Conservation (phyloP, 2,329 filamentous ascomycete species). For the Xylaria polymorpha region DNA sequence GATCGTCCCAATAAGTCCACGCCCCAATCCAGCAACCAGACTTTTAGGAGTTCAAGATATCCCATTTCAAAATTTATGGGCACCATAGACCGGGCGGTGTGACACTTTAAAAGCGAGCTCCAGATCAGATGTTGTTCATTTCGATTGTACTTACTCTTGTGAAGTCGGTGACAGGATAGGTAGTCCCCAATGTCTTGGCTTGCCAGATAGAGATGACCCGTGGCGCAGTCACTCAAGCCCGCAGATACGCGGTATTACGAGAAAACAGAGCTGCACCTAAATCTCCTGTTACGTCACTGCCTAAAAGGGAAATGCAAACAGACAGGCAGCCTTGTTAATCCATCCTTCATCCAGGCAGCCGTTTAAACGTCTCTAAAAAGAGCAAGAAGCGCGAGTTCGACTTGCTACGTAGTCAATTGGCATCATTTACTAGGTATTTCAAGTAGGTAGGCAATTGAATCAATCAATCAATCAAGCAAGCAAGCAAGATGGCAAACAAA, state of each 20-base stretch:
- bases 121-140: neutral
- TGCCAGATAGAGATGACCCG: neutral
- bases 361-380: no score
- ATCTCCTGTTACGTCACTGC: constrained; percentile 13
- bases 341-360: no score
- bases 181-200: neutral
- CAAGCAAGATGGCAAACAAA: constrained; percentile 2
- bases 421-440: neutral
- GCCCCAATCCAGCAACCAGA: no score
- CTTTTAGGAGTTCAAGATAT: no score
- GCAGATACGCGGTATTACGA: constrained; percentile 3
- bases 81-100: no score
- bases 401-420: constrained; percentile 5
- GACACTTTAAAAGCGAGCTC: no score
- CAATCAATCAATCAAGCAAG: neutral
- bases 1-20: no score
- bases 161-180: neutral
- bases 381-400: no score
- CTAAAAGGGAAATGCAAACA: constrained; percentile 3
- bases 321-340: neutral
- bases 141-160: neutral
- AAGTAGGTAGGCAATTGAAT: neutral
- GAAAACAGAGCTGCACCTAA: neutral
- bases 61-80: no score
- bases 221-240: constrained; percentile 1